phyloP scores from a whole-genome alignment of 345 rosid species.

The Linum trigynum region DNA sequence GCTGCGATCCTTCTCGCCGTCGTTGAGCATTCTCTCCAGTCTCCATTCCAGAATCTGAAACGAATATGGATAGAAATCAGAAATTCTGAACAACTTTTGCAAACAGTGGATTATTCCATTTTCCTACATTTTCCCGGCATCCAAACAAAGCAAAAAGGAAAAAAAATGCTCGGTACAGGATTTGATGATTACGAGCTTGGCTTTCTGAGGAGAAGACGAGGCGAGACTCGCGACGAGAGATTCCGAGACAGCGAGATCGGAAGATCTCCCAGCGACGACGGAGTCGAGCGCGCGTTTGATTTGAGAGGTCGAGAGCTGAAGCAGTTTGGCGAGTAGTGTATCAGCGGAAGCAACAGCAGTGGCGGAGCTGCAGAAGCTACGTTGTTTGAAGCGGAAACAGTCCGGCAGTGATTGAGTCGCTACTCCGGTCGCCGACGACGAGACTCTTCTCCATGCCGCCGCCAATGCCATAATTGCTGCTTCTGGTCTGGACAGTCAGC shows the following conservation, averaged over 20 bases:
- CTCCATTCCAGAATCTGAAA: constrained; percentile 37
- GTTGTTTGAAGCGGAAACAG: not conserved
- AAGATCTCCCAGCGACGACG: constrained; percentile 6
- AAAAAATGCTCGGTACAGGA: not conserved
- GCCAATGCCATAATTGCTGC: not conserved
- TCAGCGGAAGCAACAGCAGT: no score
- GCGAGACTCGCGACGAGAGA: constrained; percentile 17
- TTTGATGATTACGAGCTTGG: constrained; percentile 16
- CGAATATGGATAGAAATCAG: not conserved
- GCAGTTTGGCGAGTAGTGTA: constrained; percentile 18
- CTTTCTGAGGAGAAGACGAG: constrained; percentile 26
- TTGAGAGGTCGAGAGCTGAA: constrained; percentile 15
- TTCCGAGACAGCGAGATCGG: constrained; percentile 3
- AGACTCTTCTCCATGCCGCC: not conserved
- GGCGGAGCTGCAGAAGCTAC: no score
- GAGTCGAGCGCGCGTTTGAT: constrained; percentile 22
- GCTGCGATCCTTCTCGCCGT: constrained; percentile 12
- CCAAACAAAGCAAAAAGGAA: not conserved
- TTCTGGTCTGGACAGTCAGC: no score
- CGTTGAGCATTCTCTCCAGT: constrained; percentile 27
- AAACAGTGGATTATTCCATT: no score
- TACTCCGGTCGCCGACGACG: not conserved
- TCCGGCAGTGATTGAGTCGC: not conserved
- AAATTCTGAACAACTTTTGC: no score
- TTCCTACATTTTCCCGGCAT: not conserved